Evolutionary conservation across 768 basidiomycete species (phyloP).

Genomic region (Scleroderma citrinum): DNA sequence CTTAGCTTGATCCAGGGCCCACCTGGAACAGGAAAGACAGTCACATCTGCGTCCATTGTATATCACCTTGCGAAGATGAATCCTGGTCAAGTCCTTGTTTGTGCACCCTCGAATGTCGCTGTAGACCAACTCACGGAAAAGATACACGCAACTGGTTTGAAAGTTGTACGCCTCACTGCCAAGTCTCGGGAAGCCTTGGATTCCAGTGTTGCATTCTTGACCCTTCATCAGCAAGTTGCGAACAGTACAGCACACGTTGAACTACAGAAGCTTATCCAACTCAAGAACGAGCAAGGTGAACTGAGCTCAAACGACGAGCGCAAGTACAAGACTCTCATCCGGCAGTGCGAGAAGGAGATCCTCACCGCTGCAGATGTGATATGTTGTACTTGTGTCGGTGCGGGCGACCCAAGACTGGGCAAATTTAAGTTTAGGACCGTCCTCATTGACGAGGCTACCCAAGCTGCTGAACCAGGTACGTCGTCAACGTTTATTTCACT

Average conservation of each 20-base stretch:
- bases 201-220: slow-evolving; percentile 90
- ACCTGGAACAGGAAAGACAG: slow-evolving; percentile 98
- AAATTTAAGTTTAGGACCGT: slow-evolving; percentile 99
- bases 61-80: slow-evolving; percentile 99
- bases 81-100: slow-evolving; percentile 96
- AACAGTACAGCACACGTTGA: slow-evolving; percentile 96
- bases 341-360: slow-evolving; percentile 98
- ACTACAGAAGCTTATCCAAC: slow-evolving; percentile 94
- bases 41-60: slow-evolving; percentile 97
- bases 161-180: slow-evolving; percentile 95
- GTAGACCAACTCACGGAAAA: slow-evolving; percentile 99
- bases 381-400: slow-evolving; percentile 96
- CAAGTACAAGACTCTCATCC: slow-evolving; percentile 93
- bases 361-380: slow-evolving; percentile 93
- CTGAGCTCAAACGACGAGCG: slow-evolving; percentile 94
- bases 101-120: slow-evolving; percentile 98
- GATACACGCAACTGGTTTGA: slow-evolving; percentile 97
- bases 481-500: not conserved
- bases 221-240: slow-evolving; percentile 94
- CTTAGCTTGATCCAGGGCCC: slow-evolving; percentile 97
- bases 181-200: slow-evolving; percentile 98
- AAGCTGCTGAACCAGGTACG: slow-evolving; percentile 92
- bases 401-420: slow-evolving; percentile 91
- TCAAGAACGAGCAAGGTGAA: slow-evolving; percentile 98
- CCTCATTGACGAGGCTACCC: slow-evolving; percentile 96